Evolutionary conservation across 2,329 filamentous ascomycete species (phyloP), one percentile per base, ranked within the genome.

Genomic region (Colletotrichum incanum): DNA sequence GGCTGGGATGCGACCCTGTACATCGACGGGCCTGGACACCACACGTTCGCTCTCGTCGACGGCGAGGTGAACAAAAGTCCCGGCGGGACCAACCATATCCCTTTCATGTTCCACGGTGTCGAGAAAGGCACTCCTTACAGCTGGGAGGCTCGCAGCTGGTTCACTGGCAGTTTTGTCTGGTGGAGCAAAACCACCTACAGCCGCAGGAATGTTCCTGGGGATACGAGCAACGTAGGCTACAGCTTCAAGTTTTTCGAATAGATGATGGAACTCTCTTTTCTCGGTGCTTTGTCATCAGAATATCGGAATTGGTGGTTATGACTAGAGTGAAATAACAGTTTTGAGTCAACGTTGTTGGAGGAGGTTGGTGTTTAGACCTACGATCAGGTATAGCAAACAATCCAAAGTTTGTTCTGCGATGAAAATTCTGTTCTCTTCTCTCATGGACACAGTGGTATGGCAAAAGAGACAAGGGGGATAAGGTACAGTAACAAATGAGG

Each of bases 21-120:
- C 39, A 70, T 77, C 45, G 71, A 77, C 52, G 76, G 76, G 28
- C 76, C 76, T 12, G 76, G 76, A 1, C 76, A 78, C 43, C 75
- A 77, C 56, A 78, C 76, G 6, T 78, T 77, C n/a, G 75, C 63
- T 5, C 71, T 77, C 5, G 23, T 65, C 23, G 58, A 72, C 31
- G 76, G 76, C 20, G 74, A 75, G 26, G 34, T 76, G 49, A 68
- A 65, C 34, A 37, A 67, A 12, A 75, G 74, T 49, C 72, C 73
- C 49, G 64, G 64, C 31, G 64, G 64, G 20, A 66, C 63, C 14
- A 41, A 63, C 34, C 70, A 69, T 34, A 74, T 75, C 60, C 74
- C 73, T 5, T 76, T 77, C 39, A 67, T 74, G 47, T 77, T 75
- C 65, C 76, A 77, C 55, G 76, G 50, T 28, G 76, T 76, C 31